phyloP scores from a whole-genome alignment of 129 eudicot genomes.

The Arctium minus region DNA sequence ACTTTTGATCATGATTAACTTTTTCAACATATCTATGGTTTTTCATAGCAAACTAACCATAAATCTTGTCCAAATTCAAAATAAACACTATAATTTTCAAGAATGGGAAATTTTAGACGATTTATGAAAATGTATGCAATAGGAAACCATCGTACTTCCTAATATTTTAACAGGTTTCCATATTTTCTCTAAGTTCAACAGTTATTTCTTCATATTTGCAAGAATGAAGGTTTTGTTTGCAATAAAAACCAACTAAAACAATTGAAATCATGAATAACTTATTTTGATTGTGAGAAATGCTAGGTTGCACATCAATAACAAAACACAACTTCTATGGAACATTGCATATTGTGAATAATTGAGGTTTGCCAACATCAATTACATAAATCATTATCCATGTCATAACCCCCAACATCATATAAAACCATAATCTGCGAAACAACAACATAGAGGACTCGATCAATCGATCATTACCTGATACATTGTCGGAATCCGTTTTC shows the following conservation, averaged over 20 bases:
- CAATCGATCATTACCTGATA: slow-evolving; percentile 24
- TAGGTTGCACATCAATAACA: background rate
- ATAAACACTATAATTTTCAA: background rate
- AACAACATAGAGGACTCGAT: background rate
- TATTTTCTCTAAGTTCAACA: slow-evolving; percentile 8
- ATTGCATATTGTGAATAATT: background rate
- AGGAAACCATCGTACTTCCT: slow-evolving; percentile 20
- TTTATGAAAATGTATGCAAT: background rate
- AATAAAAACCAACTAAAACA: background rate
- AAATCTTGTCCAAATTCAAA: background rate
- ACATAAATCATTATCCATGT: background rate
- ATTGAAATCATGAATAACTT: background rate
- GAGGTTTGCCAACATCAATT: background rate
- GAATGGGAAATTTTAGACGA: background rate
- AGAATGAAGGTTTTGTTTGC: background rate
- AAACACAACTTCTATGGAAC: background rate
- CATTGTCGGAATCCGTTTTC: slow-evolving; percentile 7
- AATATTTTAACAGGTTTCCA: slow-evolving; percentile 17
- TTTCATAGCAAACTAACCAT: slow-evolving; percentile 7
- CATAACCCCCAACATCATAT: slow-evolving; percentile 3
- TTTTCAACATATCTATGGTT: background rate
- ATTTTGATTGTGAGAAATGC: background rate
- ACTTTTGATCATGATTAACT: background rate
- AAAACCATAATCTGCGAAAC: background rate
- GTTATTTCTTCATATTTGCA: slow-evolving; percentile 7